Evolutionary conservation across 352 stramenopile species (phyloP).

Genomic region (Globisporangium perplexum): DNA sequence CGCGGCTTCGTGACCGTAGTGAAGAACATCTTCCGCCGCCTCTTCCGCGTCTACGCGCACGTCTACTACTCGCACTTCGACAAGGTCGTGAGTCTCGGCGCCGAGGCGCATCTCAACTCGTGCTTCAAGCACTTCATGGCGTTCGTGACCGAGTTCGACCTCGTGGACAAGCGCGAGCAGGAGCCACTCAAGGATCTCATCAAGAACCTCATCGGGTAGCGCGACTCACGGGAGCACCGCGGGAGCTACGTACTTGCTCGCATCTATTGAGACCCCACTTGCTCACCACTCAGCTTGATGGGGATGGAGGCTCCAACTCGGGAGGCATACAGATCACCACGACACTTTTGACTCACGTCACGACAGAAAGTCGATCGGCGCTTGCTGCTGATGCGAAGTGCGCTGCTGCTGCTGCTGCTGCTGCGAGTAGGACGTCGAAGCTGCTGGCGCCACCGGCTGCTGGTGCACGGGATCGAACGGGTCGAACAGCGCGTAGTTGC

Average conservation of each 20-base stretch:
- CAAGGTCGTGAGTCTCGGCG: conserved; percentile 91
- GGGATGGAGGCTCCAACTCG: no score
- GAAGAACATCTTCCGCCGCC: conserved; percentile 92
- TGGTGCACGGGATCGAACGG: conserved; percentile 14
- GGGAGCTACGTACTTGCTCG: neutral
- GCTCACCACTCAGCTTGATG: no score
- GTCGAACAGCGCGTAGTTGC: conserved; percentile 9
- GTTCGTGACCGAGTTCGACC: conserved; percentile 93
- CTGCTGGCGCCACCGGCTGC: conserved; percentile 8
- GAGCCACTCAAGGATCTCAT: conserved; percentile 94
- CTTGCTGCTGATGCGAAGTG: conserved; percentile 10
- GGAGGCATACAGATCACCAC: neutral
- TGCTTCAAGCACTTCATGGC: conserved; percentile 99
- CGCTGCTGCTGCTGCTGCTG: conserved; percentile 11
- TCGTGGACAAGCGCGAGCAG: conserved; percentile 93
- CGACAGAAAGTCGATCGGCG: conserved; percentile 37
- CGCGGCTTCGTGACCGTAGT: conserved; percentile 80
- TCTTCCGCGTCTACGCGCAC: conserved; percentile 97
- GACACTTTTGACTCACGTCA: conserved; percentile 15
- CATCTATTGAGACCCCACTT: neutral
- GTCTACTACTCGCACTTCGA: conserved; percentile 97
- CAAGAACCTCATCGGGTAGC: conserved; percentile 81
- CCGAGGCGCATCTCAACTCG: conserved; percentile 96
- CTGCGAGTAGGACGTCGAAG: conserved; percentile 11
- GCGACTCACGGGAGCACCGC: neutral